Evolutionary conservation across 805 yeast species (phyloP).

Genomic region (Yamadazyma endophytica): DNA sequence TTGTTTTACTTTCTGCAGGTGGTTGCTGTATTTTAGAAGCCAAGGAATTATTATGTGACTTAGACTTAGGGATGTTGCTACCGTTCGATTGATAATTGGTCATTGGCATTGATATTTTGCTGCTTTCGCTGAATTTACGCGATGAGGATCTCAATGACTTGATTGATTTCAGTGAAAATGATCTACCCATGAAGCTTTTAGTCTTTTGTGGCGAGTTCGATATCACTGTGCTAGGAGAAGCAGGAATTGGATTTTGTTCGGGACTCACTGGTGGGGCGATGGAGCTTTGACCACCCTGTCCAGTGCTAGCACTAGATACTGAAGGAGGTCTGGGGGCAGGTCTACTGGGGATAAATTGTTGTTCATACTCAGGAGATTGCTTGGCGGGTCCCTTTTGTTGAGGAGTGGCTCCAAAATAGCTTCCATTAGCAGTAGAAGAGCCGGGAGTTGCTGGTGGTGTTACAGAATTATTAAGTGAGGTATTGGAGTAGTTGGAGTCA

Average conservation of each 20-base stretch:
- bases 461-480: constrained; percentile 21
- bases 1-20: constrained; percentile 13
- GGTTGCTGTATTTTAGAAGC: constrained; percentile 22
- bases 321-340: constrained; percentile 64
- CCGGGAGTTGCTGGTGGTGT: constrained; percentile 28
- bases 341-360: constrained; percentile 57
- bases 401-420: constrained; percentile 2
- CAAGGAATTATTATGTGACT: constrained; percentile 37
- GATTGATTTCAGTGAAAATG: constrained; percentile 35
- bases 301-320: constrained; percentile 7
- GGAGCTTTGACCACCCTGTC: too few relatives aligned
- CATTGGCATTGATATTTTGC: constrained; percentile 11
- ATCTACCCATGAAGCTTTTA: constrained; percentile 25
- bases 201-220: constrained; percentile 8
- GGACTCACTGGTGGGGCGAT: constrained; percentile 11
- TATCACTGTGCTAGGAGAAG: constrained; percentile 3
- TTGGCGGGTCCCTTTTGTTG: constrained; percentile 2
- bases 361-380: constrained; percentile 18
- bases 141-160: constrained; percentile 24
- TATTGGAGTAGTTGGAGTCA: constrained; percentile 17
- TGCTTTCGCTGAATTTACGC: constrained; percentile 15
- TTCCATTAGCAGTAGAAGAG: constrained; percentile 3
- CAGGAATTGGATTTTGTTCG: constrained; percentile 4
- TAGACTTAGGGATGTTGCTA: constrained; percentile 33
- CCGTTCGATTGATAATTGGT: background rate